A percentile compares a stretch with the other conserved stretches of the same genome.
Evolutionary conservation across 2,329 filamentous ascomycete species (phyloP).

Genomic region (Coccinonectria pachysandricola): DNA sequence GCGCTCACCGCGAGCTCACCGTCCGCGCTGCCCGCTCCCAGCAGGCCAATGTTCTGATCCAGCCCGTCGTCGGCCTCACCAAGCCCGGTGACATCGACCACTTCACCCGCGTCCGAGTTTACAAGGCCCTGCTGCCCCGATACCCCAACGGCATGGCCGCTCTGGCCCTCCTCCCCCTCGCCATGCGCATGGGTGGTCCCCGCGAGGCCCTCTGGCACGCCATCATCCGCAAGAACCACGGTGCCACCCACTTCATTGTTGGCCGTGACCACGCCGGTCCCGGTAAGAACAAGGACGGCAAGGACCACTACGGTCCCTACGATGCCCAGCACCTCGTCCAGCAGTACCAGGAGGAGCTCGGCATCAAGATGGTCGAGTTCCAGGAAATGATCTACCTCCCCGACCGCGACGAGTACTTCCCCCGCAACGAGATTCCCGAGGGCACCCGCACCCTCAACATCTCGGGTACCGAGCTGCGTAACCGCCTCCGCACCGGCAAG

Average conservation of each 20-base stretch:
- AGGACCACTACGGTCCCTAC: conserved; percentile 96
- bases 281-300: conserved; percentile 94
- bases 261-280: conserved; percentile 96
- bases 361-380: conserved; percentile 98
- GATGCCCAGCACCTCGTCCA: conserved; percentile 94
- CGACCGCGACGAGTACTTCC: conserved; percentile 92
- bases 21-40: conserved; percentile 91
- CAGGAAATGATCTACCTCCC: conserved; percentile 99
- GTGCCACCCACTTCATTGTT: conserved; percentile 97
- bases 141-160: conserved; percentile 99
- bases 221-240: conserved; percentile 99
- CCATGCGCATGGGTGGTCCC: conserved; percentile 98
- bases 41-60: conserved; percentile 97
- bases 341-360: conserved; percentile 92
- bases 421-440: conserved; percentile 77
- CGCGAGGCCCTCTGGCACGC: conserved; percentile 99
- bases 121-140: conserved; percentile 89
- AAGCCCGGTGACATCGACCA: conserved; percentile 99
- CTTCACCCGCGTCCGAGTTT: conserved; percentile 97
- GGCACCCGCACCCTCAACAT: conserved; percentile 82
- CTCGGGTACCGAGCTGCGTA: conserved; percentile 81
- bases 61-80: conserved; percentile 95
- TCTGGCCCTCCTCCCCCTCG: conserved; percentile 84
- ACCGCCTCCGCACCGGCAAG: conserved; percentile 79
- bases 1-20: conserved; percentile 93